Evolutionary conservation across 495 filamentous ascomycete genomes (phyloP).

Genomic region (Trichoderma virens): DNA sequence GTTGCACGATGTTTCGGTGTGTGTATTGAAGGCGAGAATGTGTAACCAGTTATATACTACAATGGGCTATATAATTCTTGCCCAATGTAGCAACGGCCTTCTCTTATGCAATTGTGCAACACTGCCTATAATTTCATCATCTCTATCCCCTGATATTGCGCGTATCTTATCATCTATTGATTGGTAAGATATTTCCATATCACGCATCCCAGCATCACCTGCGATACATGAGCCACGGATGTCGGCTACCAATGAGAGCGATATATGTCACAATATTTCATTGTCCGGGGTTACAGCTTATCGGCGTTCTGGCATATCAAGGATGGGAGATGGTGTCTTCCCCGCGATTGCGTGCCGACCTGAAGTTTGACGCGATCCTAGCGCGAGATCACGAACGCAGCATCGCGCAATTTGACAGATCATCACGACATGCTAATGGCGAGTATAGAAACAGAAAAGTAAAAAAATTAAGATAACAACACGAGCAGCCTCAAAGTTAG

Average conservation of each 20-base stretch:
- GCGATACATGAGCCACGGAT: background rate
- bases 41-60: background rate
- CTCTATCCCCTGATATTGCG: background rate
- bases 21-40: background rate
- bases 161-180: background rate
- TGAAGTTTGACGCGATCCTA: background rate
- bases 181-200: background rate
- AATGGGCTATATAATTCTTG: background rate
- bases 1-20: background rate
- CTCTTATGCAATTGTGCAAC: background rate
- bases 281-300: background rate
- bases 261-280: background rate
- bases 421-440: background rate
- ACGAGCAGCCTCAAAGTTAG: no score
- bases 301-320: background rate
- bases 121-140: constrained; percentile 7
- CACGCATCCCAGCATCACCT: background rate
- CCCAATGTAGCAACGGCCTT: background rate
- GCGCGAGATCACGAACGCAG: background rate
- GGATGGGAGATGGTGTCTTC: background rate
- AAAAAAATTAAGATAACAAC: background rate
- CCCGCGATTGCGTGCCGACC: constrained; percentile 7
- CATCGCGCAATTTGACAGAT: background rate
- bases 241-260: background rate
- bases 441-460: no score